Evolutionary conservation across 2,329 filamentous ascomycete genomes (phyloP).

Genomic region (Dactylella cylindrospora): DNA sequence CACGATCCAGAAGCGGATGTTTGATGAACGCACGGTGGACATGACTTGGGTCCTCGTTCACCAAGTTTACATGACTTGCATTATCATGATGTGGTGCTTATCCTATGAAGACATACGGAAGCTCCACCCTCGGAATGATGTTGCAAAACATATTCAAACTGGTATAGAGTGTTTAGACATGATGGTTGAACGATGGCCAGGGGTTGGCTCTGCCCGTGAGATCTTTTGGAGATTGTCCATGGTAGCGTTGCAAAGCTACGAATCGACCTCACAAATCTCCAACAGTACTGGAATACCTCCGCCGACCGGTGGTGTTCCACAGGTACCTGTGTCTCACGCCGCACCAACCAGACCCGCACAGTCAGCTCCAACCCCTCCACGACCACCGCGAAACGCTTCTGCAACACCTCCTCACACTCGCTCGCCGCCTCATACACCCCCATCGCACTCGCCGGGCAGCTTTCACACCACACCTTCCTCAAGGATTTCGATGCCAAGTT

Average conservation of each 20-base stretch:
- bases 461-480: slow-evolving; percentile 40
- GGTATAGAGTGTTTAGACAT: slow-evolving; percentile 77
- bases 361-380: slow-evolving; percentile 9
- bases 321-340: slow-evolving; percentile 1
- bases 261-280: slow-evolving; percentile 51
- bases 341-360: slow-evolving; percentile 5
- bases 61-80: slow-evolving; percentile 85
- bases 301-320: slow-evolving; percentile 1
- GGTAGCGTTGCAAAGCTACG: slow-evolving; percentile 86
- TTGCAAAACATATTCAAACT: slow-evolving; percentile 71
- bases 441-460: slow-evolving; percentile 38
- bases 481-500: slow-evolving; percentile 33
- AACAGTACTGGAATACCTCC: slow-evolving; percentile 10
- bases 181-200: slow-evolving; percentile 87
- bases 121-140: slow-evolving; percentile 70
- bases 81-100: slow-evolving; percentile 86
- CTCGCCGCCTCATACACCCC: slow-evolving; percentile 39
- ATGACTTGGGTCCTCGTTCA: slow-evolving; percentile 93
- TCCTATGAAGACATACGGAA: slow-evolving; percentile 82
- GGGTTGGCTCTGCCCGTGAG: slow-evolving; percentile 77
- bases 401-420: slow-evolving; percentile 38
- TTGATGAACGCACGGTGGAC: slow-evolving; percentile 73
- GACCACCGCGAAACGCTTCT: slow-evolving; percentile 15
- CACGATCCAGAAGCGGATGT: slow-evolving; percentile 75
- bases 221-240: slow-evolving; percentile 83